A percentile compares a stretch with the other conserved stretches of the same genome.
These are phyloP conservation scores for Boletus edulis DNA, from an alignment of 768 basidiomycete species.

Conservation along the genomic window DNA sequence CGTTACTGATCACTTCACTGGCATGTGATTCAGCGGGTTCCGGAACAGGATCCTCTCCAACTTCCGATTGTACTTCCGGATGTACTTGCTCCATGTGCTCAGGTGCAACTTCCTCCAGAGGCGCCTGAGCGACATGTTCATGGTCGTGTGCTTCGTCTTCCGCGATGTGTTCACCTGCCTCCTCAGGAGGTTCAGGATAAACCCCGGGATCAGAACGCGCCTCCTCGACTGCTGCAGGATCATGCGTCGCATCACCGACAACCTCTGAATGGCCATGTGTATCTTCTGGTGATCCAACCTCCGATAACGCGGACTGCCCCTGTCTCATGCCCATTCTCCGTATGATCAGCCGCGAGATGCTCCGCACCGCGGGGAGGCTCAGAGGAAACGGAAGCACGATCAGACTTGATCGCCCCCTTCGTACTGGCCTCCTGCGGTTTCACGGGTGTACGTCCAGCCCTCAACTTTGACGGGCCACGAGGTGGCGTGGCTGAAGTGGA, in stretches of 20 bases:
- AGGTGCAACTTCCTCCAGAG: constrained; percentile 3
- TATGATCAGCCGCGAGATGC: constrained; percentile 16
- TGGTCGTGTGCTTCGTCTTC: constrained; percentile 9
- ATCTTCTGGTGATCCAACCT: constrained; percentile 20
- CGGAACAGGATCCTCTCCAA: background rate
- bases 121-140: constrained; percentile 1
- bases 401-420: constrained; percentile 17
- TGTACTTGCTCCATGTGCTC: constrained; percentile 5
- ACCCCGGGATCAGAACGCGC: constrained; percentile 9
- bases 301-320: constrained; percentile 12
- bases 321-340: constrained; percentile 26
- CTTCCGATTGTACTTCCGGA: background rate
- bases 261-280: constrained; percentile 17
- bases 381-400: constrained; percentile 25
- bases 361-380: constrained; percentile 22
- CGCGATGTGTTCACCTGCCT: background rate
- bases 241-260: constrained; percentile 4
- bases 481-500: constrained; percentile 28
- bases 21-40: constrained; percentile 13
- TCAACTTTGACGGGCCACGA: constrained; percentile 30
- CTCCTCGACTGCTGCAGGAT: constrained; percentile 5
- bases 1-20: constrained; percentile 8
- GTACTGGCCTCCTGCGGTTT: constrained; percentile 23
- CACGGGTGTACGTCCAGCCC: constrained; percentile 24
- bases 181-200: constrained; percentile 9